Evolutionary conservation across 768 basidiomycete species (phyloP).

Genomic region (Auricularia sp.): DNA sequence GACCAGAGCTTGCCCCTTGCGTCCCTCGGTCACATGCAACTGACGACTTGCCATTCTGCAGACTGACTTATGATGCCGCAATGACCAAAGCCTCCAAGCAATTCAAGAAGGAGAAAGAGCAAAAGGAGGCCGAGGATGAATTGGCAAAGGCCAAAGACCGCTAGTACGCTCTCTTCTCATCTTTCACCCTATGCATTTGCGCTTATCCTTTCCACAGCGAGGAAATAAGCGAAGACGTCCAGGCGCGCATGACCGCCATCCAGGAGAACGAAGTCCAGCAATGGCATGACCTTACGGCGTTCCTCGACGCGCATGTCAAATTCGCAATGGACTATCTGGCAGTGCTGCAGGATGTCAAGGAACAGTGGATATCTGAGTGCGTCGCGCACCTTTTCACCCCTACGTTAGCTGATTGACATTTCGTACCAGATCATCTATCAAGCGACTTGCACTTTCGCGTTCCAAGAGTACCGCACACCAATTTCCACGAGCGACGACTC

Average conservation of each 20-base stretch:
- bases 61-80: constrained; percentile 71
- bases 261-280: constrained; percentile 71
- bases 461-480: constrained; percentile 12
- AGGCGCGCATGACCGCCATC: constrained; percentile 66
- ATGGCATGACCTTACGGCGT: constrained; percentile 54
- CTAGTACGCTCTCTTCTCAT: constrained; percentile 42
- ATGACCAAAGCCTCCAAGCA: constrained; percentile 54
- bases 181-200: background rate
- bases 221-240: constrained; percentile 76
- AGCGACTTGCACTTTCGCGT: constrained; percentile 18
- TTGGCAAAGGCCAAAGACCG: constrained; percentile 57
- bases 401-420: too few relatives aligned
- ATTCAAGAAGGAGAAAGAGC: constrained; percentile 70
- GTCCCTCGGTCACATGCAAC: background rate
- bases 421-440: constrained; percentile 19
- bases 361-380: constrained; percentile 58
- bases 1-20: background rate
- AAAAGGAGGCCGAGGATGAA: constrained; percentile 71
- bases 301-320: constrained; percentile 65
- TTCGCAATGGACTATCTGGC: constrained; percentile 65
- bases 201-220: constrained; percentile 39
- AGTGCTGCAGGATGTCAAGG: constrained; percentile 59
- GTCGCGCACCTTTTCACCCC: constrained; percentile 12
- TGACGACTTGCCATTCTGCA: constrained; percentile 18
- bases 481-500: constrained; percentile 14